Percentiles rank a stretch among this genome's conserved stretches.
phyloP scores from a whole-genome alignment of 208 protist species.

The Naegleria fowleri region DNA sequence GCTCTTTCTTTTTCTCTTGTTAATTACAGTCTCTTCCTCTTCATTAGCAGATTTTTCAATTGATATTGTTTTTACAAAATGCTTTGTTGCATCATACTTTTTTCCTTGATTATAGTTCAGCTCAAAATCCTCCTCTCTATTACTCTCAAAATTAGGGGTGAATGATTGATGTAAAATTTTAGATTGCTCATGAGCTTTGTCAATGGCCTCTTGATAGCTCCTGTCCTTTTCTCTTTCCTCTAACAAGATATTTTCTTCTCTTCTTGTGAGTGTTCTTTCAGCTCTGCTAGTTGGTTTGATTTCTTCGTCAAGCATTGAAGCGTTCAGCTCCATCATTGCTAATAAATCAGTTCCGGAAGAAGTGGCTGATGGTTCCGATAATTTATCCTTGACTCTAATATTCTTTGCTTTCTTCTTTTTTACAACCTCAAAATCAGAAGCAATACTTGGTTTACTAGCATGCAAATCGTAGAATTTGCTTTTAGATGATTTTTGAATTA shows the following conservation, averaged over 20 bases:
- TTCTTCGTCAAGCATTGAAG: background rate
- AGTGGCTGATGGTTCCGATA: background rate
- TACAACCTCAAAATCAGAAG: background rate
- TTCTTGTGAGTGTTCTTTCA: background rate
- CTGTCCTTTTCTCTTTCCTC: background rate
- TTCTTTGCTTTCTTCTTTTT: background rate
- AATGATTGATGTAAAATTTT: background rate
- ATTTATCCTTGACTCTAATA: background rate
- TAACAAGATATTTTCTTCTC: background rate
- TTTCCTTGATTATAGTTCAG: background rate
- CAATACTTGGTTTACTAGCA: background rate
- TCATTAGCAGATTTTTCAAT: background rate
- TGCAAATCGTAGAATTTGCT: background rate
- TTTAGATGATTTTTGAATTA: background rate
- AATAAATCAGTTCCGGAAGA: background rate
- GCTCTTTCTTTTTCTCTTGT: constrained; percentile 1
- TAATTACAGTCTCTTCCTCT: background rate
- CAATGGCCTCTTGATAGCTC: background rate
- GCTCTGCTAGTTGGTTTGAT: background rate
- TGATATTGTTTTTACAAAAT: background rate
- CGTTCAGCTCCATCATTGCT: background rate
- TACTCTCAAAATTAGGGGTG: too few relatives aligned
- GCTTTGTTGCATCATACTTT: background rate
- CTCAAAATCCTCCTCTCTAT: background rate
- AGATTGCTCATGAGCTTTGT: background rate